Base-by-base conservation (phyloP, 768 basidiomycete genomes). In the Auricularia heimuer region DNA sequence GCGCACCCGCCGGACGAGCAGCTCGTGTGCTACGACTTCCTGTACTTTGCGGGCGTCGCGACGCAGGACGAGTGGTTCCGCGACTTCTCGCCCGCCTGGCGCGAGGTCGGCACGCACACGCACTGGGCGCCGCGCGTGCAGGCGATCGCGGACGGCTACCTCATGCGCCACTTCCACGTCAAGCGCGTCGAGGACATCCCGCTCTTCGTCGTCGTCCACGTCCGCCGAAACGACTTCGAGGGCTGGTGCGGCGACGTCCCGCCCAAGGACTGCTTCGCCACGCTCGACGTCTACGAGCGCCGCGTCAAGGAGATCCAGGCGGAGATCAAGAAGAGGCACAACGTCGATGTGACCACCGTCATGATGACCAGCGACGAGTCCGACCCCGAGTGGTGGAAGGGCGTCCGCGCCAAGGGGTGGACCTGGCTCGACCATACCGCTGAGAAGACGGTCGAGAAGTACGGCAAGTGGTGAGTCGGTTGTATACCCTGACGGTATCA, bases 351-450 rank as follows among this genome's bases (percentile, higher is more conserved):
- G 51, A 75, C 76, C 45, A 78, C 82, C 67, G 82, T 87, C 33
- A 77, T 88, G 54, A 79, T 87, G 78, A 87, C 85, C 18, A 86
- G 84, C 76, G 87, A 88, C 69, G 86, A 88, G 70, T 69, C 73
- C 54, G 77, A 85, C 68, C 68, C 77, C 10, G 75, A 73, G n/a
- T 87, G 83, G 85, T 87, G 84, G 84, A 72, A 77, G n/a, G 79
- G 78, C 24, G 81, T 85, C 4, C 71, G 74, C 29, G 73, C 73
- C 54, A 67, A 77, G 29, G 85, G 85, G 1, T 88, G 85, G 85
- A 77, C 75, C 39, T 70, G 70, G 18, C 71, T 85, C 37, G 80
- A 86, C 69, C 84, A 84, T 70, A 75, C 79, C 7, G 67, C 63
- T 16, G 69, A 71, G 68, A 67, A 72, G 21, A 85, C 84, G 3